Evolutionary conservation across 352 stramenopile genomes (phyloP), one percentile per base, ranked within the genome.

Genomic region (Phytophthora aleatoria): DNA sequence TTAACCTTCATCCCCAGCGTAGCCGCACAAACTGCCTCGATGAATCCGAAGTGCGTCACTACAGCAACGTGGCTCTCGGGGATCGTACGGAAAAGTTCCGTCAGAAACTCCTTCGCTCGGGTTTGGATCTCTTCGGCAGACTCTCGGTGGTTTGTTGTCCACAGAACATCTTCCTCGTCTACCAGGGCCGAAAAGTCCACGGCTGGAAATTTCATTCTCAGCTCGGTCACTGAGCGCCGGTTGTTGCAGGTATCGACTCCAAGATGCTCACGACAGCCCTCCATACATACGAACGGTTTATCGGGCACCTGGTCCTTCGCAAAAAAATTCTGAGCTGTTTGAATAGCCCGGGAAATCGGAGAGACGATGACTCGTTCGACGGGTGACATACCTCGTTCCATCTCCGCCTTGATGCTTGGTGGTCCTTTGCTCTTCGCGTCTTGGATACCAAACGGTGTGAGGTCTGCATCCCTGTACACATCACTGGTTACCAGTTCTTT

Each of bases 161-260:
- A 92, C 49, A 83, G 47, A 27, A 52, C 26, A 55, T 92, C 84
- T 24, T 84, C 53, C 12, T 91, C 78, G 48, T 85, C 69, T 24
- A 36, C 33, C 35, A 92, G 72, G 27, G 52, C 68, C 10, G 74
- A 76, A 30, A 92, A 92, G 56, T 92, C 74, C 13, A 92, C 78
- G 3, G 65, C 56, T 10, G 81, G 76, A 57, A 92, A 92, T 64
- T 85, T 83, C 31, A 16, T 10, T 38, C 57, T 68, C 54, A 92
- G 57, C 59, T 77, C 57, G 3, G 74, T 60, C 50, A 83, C 64
- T 15, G 80, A 41, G 2, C 74, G 70, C 4, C 84, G 70, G 45
- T 91, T 88, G 64, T 92, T 81, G 54, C 81, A 92, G 10, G 78
- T 89, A 56, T 91, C 72, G 11, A 83, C 64, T 11, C 81, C 84